These are phyloP conservation scores for Leonotis leonurus DNA, from an alignment of 257 asterid species.

Conservation along the genomic window DNA sequence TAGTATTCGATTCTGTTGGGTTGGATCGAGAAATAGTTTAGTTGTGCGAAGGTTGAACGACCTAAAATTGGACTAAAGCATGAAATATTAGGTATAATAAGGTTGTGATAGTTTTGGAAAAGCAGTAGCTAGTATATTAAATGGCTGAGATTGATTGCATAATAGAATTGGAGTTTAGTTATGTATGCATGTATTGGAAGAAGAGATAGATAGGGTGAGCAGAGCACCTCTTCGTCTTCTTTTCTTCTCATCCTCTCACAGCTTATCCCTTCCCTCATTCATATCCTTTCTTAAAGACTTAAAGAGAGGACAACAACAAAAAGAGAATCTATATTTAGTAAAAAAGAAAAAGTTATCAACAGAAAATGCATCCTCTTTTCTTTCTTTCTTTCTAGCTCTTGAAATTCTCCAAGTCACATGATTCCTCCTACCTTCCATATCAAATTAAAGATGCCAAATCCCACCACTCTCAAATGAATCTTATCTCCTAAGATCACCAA, in stretches of 20 bases:
- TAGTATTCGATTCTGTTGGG: no score
- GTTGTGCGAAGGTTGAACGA: no score
- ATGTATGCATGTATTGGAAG: constrained; percentile 3
- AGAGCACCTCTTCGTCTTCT: constrained; percentile 33
- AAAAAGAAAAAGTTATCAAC: constrained; percentile 28
- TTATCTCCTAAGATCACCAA: background rate
- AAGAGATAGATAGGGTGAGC: constrained; percentile 30
- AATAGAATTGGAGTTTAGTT: no score
- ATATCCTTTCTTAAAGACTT: constrained; percentile 20
- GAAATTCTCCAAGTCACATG: constrained; percentile 29
- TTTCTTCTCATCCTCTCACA: constrained; percentile 60
- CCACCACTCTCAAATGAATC: constrained; percentile 1
- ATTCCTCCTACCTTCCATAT: constrained; percentile 16
- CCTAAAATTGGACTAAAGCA: no score
- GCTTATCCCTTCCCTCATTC: constrained; percentile 46
- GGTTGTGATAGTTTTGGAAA: no score
- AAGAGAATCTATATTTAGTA: constrained; percentile 28
- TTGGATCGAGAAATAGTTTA: no score
- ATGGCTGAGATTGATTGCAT: no score
- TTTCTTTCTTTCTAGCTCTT: constrained; percentile 14
- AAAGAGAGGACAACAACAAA: constrained; percentile 21
- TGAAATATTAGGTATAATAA: no score
- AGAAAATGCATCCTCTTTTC: no score
- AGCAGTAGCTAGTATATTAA: no score
- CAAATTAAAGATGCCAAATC: constrained; percentile 9